phyloP scores from a whole-genome alignment of 164 flowering plant species.

The Sextonia rubra region DNA sequence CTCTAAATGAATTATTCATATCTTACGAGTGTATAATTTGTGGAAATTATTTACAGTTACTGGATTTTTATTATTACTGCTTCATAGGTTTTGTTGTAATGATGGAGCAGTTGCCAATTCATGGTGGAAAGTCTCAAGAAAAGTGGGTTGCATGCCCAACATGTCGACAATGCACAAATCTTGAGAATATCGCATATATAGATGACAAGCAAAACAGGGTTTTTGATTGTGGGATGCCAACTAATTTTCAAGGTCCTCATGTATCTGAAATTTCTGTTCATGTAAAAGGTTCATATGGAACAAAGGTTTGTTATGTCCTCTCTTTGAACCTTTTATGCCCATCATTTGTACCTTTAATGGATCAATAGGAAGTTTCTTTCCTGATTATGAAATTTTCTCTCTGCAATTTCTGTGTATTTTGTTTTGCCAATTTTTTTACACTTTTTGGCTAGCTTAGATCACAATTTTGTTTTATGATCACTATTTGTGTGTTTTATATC shows the following conservation, averaged over 20 bases:
- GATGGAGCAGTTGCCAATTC: slow-evolving; percentile 42
- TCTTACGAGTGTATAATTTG: too few species aligned
- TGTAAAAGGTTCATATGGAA: slow-evolving; percentile 91
- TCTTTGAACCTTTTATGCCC: neutral
- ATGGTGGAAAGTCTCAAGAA: slow-evolving; percentile 34
- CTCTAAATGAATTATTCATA: too few species aligned
- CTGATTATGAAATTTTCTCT: too few species aligned
- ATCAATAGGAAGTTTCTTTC: neutral
- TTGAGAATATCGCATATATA: slow-evolving; percentile 71
- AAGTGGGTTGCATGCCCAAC: slow-evolving; percentile 90
- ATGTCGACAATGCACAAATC: slow-evolving; percentile 77
- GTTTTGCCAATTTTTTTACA: too few species aligned
- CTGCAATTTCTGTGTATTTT: too few species aligned
- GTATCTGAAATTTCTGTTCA: slow-evolving; percentile 46
- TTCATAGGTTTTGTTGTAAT: slow-evolving; percentile 74
- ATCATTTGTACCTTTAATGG: neutral
- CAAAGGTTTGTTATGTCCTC: slow-evolving; percentile 52
- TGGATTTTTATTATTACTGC: slow-evolving; percentile 2
- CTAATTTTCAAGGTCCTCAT: slow-evolving; percentile 25
- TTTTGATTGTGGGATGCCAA: slow-evolving; percentile 24
- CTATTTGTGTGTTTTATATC: too few species aligned
- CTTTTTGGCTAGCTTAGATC: too few species aligned
- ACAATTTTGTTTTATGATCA: too few species aligned
- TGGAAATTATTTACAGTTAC: too few species aligned
- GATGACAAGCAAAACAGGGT: slow-evolving; percentile 46